phyloP scores from a whole-genome alignment of 2,329 filamentous ascomycete species.

The Colletotrichum kahawae region DNA sequence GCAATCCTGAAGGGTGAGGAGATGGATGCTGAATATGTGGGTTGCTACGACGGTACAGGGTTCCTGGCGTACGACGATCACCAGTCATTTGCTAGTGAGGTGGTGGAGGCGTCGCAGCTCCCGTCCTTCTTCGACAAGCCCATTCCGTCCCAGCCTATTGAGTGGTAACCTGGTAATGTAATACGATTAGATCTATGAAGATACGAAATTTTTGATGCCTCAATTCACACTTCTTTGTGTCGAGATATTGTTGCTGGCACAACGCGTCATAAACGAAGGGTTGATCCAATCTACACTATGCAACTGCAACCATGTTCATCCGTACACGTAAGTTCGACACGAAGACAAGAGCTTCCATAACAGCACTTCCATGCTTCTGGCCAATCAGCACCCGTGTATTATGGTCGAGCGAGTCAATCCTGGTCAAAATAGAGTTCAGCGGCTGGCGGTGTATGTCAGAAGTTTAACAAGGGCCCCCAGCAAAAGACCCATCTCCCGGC shows the following conservation, averaged over 20 bases:
- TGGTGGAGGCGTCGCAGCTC: not conserved
- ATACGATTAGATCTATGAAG: not conserved
- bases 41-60: conserved; percentile 14
- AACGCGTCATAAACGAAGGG: not conserved
- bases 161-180: conserved; percentile 3
- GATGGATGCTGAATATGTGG: conserved; percentile 18
- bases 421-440: not conserved
- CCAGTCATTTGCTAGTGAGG: not conserved
- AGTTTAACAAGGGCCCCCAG: not conserved
- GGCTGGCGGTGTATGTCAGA: not conserved
- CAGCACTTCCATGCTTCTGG: not conserved
- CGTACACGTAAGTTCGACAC: not conserved
- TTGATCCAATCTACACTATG: not conserved
- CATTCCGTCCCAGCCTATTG: conserved; percentile 1
- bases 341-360: not conserved
- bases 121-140: conserved; percentile 10
- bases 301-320: not conserved
- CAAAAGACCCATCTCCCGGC: not conserved
- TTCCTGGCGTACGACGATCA: conserved; percentile 12
- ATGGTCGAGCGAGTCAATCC: not conserved
- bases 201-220: not conserved
- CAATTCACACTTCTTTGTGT: not conserved
- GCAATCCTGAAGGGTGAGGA: conserved; percentile 14
- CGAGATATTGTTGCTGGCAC: not conserved
- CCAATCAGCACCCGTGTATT: not conserved